Conservation (phyloP, 2,329 filamentous ascomycete species). For the Ciborinia camelliae region DNA sequence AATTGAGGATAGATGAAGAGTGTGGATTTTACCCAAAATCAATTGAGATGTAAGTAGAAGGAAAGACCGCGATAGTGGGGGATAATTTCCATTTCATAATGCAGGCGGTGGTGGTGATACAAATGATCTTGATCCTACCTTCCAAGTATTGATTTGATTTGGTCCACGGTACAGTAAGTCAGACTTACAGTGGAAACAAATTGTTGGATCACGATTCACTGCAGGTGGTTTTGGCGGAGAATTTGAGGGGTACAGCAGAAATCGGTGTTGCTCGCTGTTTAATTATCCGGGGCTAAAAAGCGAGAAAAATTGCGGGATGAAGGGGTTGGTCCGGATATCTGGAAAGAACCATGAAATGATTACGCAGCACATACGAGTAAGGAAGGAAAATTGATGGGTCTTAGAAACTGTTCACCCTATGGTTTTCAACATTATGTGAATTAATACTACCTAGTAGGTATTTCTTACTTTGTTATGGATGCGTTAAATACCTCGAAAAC, state of each 20-base stretch:
- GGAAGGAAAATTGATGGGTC: background rate
- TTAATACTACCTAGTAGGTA: too few species aligned
- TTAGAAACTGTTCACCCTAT: background rate
- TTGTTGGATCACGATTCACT: constrained; percentile 15
- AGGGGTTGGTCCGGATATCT: constrained; percentile 8
- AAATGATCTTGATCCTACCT: background rate
- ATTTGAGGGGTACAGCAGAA: constrained; percentile 14
- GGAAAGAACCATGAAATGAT: background rate
- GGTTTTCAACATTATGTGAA: background rate
- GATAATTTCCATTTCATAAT: background rate
- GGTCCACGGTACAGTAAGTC: too few species aligned
- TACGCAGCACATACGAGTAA: too few species aligned
- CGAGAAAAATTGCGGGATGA: constrained; percentile 9
- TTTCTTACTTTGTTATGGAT: background rate
- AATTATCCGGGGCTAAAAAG: constrained; percentile 20
- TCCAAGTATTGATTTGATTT: background rate
- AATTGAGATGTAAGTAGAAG: constrained; percentile 5
- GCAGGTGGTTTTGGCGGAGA: constrained; percentile 21
- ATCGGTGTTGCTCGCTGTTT: constrained; percentile 9
- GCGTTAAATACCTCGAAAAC: background rate
- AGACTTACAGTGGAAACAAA: background rate
- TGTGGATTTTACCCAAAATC: background rate
- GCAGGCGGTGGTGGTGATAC: background rate
- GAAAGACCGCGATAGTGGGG: constrained; percentile 1
- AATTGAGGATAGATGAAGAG: background rate